Evolutionary conservation across 805 yeast genomes (phyloP).

Genomic region (Jamesozyma jinghongensis): DNA sequence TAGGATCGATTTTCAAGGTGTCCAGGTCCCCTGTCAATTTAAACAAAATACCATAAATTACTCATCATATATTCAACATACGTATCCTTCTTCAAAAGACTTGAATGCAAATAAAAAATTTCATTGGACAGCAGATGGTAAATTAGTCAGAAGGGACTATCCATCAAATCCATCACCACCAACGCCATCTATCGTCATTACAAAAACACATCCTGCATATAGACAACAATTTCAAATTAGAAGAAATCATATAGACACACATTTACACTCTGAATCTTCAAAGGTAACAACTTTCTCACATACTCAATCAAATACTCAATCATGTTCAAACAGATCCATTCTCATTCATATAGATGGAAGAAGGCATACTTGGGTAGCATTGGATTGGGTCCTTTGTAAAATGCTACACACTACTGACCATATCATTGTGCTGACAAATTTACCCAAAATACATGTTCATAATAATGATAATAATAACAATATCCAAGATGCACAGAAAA

Average conservation of each 20-base stretch:
- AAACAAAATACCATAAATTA: too few species aligned
- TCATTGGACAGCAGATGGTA: constrained; percentile 19
- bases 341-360: constrained; percentile 62
- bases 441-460: constrained; percentile 16
- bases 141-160: constrained; percentile 24
- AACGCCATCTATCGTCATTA: too few species aligned
- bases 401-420: constrained; percentile 49
- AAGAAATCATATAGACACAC: too few species aligned
- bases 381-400: constrained; percentile 54
- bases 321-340: constrained; percentile 37
- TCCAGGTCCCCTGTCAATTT: constrained; percentile 11
- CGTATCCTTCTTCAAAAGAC: too few species aligned
- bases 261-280: too few species aligned
- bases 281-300: too few species aligned
- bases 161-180: constrained; percentile 7
- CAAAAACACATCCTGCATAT: too few species aligned
- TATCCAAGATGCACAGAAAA: not conserved
- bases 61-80: too few species aligned
- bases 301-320: too few species aligned
- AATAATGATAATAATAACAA: not conserved
- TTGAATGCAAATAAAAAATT: constrained; percentile 9
- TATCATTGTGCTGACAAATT: constrained; percentile 45
- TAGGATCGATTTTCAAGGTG: constrained; percentile 16
- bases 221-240: too few species aligned
- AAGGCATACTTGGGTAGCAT: constrained; percentile 70